These are phyloP conservation scores for Colletotrichum sp. DNA, from an alignment of 2,329 filamentous ascomycete species.

Conservation along the genomic window DNA sequence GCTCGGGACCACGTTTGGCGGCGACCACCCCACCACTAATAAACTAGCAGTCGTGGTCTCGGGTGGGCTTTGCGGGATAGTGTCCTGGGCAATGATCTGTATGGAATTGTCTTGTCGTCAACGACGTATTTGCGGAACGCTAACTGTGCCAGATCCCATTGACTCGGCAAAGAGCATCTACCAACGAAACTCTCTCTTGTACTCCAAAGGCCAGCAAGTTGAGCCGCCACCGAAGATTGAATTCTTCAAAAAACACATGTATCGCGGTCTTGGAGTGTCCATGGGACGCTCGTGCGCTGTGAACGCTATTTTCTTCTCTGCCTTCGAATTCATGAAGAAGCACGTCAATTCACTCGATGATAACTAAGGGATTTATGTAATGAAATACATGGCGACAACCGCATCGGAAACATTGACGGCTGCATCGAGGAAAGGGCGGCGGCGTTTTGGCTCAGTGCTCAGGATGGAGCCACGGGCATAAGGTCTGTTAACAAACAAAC, in stretches of 20 bases:
- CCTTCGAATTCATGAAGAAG: slow-evolving; percentile 84
- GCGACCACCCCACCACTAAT: slow-evolving; percentile 76
- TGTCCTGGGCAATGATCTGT: slow-evolving; percentile 83
- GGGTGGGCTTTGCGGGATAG: slow-evolving; percentile 81
- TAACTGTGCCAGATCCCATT: slow-evolving; percentile 60
- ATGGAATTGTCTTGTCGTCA: slow-evolving; percentile 36
- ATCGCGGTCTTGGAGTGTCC: slow-evolving; percentile 81
- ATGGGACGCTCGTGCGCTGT: slow-evolving; percentile 83
- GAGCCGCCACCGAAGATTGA: slow-evolving; percentile 74
- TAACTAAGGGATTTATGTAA: slow-evolving; percentile 21
- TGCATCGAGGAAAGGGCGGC: neutral
- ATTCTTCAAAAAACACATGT: slow-evolving; percentile 80
- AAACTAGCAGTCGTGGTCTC: slow-evolving; percentile 80
- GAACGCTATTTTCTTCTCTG: slow-evolving; percentile 90
- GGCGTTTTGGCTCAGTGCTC: slow-evolving; percentile 3
- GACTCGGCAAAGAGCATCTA: slow-evolving; percentile 88
- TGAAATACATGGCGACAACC: neutral
- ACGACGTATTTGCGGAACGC: neutral
- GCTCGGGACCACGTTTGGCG: slow-evolving; percentile 74
- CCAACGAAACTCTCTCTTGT: slow-evolving; percentile 79
- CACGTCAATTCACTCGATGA: slow-evolving; percentile 62
- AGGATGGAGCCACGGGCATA: neutral
- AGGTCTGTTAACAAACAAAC: neutral
- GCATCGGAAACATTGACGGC: neutral
- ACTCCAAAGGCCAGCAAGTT: slow-evolving; percentile 67